Evolutionary conservation across 2,329 filamentous ascomycete genomes (phyloP).

Genomic region (Onygenales sp.): DNA sequence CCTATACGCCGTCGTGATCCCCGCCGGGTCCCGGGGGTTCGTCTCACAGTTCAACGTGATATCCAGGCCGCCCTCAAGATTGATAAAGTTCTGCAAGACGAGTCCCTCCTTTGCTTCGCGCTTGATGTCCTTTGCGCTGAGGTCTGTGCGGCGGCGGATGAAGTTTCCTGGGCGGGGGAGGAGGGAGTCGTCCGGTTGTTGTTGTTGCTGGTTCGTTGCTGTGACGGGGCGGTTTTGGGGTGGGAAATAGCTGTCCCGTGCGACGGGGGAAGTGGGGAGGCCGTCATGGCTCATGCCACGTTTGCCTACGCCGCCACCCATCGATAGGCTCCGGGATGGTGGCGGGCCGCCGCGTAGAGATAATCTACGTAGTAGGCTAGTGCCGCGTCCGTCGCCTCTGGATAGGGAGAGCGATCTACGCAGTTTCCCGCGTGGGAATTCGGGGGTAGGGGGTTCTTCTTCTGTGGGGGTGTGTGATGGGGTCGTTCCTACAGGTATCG

Average conservation of each 20-base stretch:
- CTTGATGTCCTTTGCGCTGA: constrained; percentile 53
- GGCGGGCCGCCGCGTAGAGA: constrained; percentile 36
- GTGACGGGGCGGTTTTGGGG: constrained; percentile 4
- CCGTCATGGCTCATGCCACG: constrained; percentile 29
- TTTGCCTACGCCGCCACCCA: constrained; percentile 8
- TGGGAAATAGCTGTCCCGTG: constrained; percentile 25
- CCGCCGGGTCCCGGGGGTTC: constrained; percentile 72
- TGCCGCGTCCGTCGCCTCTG: constrained; percentile 42
- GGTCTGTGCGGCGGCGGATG: constrained; percentile 60
- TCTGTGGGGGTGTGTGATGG: constrained; percentile 55
- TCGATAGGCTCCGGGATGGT: constrained; percentile 28
- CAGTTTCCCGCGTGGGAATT: constrained; percentile 30
- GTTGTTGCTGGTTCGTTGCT: constrained; percentile 6
- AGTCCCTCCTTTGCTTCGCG: constrained; percentile 44
- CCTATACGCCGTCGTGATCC: constrained; percentile 79
- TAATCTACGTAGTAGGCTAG: constrained; percentile 33
- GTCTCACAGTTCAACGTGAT: constrained; percentile 86
- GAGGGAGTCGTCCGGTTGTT: constrained; percentile 7
- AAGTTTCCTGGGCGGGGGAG: constrained; percentile 39
- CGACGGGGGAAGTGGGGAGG: constrained; percentile 14
- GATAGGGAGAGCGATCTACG: constrained; percentile 55
- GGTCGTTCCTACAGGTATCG: constrained; percentile 58
- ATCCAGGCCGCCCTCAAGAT: constrained; percentile 76
- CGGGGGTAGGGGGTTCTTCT: constrained; percentile 36
- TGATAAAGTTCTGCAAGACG: constrained; percentile 49